These are phyloP conservation scores for Fennellomyces sp. DNA, from an alignment of 371 early-diverging fungal species.

Conservation along the genomic window DNA sequence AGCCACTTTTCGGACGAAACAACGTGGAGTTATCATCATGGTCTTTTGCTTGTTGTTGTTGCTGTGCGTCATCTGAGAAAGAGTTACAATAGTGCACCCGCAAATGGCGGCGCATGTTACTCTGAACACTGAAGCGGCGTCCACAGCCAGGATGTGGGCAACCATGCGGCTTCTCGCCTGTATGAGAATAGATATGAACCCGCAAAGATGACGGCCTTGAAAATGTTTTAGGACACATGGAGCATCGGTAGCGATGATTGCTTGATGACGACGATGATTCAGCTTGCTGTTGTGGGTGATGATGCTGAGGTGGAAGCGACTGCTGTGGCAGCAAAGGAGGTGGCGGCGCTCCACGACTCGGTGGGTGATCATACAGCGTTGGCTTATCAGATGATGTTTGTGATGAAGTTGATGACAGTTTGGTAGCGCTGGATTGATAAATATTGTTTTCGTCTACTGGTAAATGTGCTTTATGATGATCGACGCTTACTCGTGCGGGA, in stretches of 20 bases:
- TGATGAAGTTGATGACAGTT: neutral
- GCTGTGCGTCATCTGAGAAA: constrained; percentile 10
- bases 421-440: neutral
- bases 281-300: constrained; percentile 1
- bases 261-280: neutral
- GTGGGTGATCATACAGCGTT: neutral
- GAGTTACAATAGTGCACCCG: constrained; percentile 33
- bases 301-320: neutral
- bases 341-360: neutral
- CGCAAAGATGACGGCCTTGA: constrained; percentile 45
- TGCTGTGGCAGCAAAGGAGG: neutral
- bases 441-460: neutral
- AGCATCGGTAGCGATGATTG: constrained; percentile 15
- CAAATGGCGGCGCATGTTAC: constrained; percentile 75
- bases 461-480: neutral
- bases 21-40: neutral
- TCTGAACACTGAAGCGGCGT: constrained; percentile 68
- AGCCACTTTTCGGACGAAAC: constrained; percentile 5
- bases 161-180: constrained; percentile 71
- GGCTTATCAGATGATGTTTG: neutral
- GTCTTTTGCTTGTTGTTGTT: neutral
- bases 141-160: constrained; percentile 66
- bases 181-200: constrained; percentile 74
- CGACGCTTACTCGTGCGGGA: neutral
- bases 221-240: constrained; percentile 26